Conservation (phyloP, 768 basidiomycete genomes). For the Scleroderma bovista region DNA sequence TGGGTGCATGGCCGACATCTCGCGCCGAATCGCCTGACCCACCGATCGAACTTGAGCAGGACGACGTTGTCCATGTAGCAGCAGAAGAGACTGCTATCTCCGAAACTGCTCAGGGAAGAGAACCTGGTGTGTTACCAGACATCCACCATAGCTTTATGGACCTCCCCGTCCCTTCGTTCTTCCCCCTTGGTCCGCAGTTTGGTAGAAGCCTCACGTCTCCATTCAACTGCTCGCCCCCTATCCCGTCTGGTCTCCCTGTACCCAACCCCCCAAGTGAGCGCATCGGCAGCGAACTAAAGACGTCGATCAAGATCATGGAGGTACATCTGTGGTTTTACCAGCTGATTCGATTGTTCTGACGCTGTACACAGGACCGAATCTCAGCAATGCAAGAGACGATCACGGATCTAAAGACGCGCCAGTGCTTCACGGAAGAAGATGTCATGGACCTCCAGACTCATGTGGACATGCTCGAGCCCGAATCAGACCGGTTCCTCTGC, state of each 20-base stretch:
- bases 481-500: slow-evolving; percentile 24
- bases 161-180: slow-evolving; percentile 14
- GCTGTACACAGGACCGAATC: slow-evolving; percentile 18
- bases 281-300: slow-evolving; percentile 18
- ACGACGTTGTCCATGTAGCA: slow-evolving; percentile 4
- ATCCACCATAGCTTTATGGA: slow-evolving; percentile 12
- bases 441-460: slow-evolving; percentile 30
- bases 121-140: slow-evolving; percentile 9
- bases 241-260: slow-evolving; percentile 5
- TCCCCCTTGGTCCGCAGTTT: slow-evolving; percentile 15
- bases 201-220: slow-evolving; percentile 10
- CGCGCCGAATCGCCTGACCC: slow-evolving; percentile 29
- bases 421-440: slow-evolving; percentile 24
- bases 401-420: slow-evolving; percentile 17
- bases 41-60: slow-evolving; percentile 9
- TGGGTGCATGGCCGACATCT: slow-evolving; percentile 41
- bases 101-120: slow-evolving; percentile 8
- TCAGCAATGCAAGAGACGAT: slow-evolving; percentile 15
- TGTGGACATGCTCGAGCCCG: slow-evolving; percentile 35
- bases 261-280: slow-evolving; percentile 14
- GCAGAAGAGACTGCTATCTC: not conserved
- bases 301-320: slow-evolving; percentile 18
- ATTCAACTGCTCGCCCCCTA: slow-evolving; percentile 8
- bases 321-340: slow-evolving; percentile 2
- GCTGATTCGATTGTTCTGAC: not conserved